Base-by-base conservation (phyloP, 768 basidiomycete species). In the Coprinopsis marcescibilis region DNA sequence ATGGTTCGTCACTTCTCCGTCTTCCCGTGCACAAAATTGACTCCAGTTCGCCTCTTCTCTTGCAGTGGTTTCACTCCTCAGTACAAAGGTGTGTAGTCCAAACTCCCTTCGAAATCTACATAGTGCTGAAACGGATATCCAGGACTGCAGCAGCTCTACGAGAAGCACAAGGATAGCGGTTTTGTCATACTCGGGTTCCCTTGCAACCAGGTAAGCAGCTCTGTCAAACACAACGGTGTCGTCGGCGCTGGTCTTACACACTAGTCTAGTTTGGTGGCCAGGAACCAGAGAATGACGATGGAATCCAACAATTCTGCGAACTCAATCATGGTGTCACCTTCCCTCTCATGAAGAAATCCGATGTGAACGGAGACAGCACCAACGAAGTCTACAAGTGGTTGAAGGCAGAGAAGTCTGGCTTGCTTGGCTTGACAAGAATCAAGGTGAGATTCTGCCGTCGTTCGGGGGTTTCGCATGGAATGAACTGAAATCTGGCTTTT, bases 331-430 rank as follows among this genome's bases (percentile, higher is more conserved):
- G 89, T 14, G 92, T 97, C 21, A 80, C 78, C 5, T 95, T 95
- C 73, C 89, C 89, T 10, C 66, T 97, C 41, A 88, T 89, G 83
- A 85, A 81, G 69, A 97, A 95, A 68, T 85, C 85, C 15, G 89
- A 96, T 43, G 94, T 96, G 32, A 97, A 96, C 62, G 93, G 93
- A 2, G 80, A 85, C 55, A 68, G 75, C 53, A 80, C 87, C 49
- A 92, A 92, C 65, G 77, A 86, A 54, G 85, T 92, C 0, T 94
- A 76, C 73, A 77, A 85, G 49, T 93, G 81, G 78, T 74, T 95
- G 53, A 95, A 96, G 71, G 67, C 70, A 21, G 70, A 89, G 65
- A 89, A 90, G 61, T 55, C 85, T 3, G 87, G 86, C 2, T 53
- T 90, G 19, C 57, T 89, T 40, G 85, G 88, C 14, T 65, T 88